Percentiles rank a stretch among this genome's conserved stretches.
phyloP scores from a whole-genome alignment of 2,329 filamentous ascomycete species.

The Fusarium odoratissimum region DNA sequence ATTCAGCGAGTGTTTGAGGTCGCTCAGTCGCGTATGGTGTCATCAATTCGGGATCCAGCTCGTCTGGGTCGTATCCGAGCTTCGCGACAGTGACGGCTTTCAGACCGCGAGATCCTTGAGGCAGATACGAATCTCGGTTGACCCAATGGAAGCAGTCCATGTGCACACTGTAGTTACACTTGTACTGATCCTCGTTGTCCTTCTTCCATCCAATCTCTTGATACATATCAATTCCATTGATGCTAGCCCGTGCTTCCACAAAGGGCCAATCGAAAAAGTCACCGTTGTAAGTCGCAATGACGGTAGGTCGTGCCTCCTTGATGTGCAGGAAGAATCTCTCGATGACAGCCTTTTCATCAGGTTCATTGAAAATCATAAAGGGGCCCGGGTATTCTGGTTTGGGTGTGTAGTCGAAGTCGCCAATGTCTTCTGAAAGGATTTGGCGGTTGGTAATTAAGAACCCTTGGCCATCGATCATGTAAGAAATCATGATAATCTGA shows the following conservation, averaged over 20 bases:
- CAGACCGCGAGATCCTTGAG: constrained; percentile 94
- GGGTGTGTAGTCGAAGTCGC: constrained; percentile 97
- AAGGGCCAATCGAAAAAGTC: constrained; percentile 99
- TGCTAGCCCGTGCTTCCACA: constrained; percentile 90
- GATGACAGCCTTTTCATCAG: constrained; percentile 86
- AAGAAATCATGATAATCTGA: constrained; percentile 99
- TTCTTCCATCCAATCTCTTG: constrained; percentile 97
- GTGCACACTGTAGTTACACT: constrained; percentile 94
- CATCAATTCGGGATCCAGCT: constrained; percentile 98
- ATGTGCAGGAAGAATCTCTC: constrained; percentile 96
- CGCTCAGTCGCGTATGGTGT: constrained; percentile 89
- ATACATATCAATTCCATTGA: constrained; percentile 99
- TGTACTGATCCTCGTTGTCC: constrained; percentile 95
- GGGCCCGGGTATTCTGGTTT: constrained; percentile 95
- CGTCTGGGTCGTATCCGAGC: constrained; percentile 97
- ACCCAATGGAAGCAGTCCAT: constrained; percentile 99
- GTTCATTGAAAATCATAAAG: constrained; percentile 99
- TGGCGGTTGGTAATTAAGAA: constrained; percentile 98
- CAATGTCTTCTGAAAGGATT: constrained; percentile 96
- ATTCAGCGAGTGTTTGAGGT: constrained; percentile 94
- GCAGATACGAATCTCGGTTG: constrained; percentile 96
- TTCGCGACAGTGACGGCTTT: constrained; percentile 99
- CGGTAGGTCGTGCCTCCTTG: constrained; percentile 92
- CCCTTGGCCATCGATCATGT: constrained; percentile 99
- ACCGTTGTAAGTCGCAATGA: constrained; percentile 99